Conservation (phyloP, 2,329 filamentous ascomycete genomes). For the Nigrospora sphaerica region DNA sequence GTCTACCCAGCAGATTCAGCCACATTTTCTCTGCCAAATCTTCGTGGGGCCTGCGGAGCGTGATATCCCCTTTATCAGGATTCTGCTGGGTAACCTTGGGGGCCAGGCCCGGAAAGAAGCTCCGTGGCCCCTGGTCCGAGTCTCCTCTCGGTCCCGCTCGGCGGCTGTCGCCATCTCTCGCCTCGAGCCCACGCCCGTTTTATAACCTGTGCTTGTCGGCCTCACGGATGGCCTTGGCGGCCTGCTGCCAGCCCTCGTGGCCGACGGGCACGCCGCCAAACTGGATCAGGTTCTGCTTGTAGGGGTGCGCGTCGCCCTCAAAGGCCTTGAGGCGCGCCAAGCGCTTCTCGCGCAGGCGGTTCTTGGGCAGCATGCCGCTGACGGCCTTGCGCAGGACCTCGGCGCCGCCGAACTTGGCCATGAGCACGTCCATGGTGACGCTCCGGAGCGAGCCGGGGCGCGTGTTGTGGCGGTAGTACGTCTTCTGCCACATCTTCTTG, state of each 20-base stretch:
- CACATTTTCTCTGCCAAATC: too few species aligned
- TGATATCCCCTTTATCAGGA: too few species aligned
- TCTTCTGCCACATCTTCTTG: slow-evolving; percentile 88
- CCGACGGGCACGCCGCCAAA: slow-evolving; percentile 57
- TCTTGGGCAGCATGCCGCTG: slow-evolving; percentile 96
- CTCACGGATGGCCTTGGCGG: slow-evolving; percentile 41
- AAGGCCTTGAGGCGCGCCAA: slow-evolving; percentile 90
- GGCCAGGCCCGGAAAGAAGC: too few species aligned
- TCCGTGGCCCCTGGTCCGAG: too few species aligned
- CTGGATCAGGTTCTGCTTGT: slow-evolving; percentile 77
- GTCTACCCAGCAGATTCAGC: too few species aligned
- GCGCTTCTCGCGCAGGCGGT: slow-evolving; percentile 79
- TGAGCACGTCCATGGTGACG: slow-evolving; percentile 92
- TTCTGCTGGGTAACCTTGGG: too few species aligned
- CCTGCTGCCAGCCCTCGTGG: slow-evolving; percentile 43
- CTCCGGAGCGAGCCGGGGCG: slow-evolving; percentile 78
- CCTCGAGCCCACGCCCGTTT: slow-evolving; percentile 2
- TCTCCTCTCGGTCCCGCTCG: too few species aligned
- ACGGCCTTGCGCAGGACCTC: slow-evolving; percentile 91
- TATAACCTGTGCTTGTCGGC: slow-evolving; percentile 44
- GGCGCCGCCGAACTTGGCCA: slow-evolving; percentile 86
- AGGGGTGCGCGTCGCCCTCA: slow-evolving; percentile 87
- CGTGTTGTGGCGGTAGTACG: slow-evolving; percentile 92
- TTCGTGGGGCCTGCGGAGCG: too few species aligned
- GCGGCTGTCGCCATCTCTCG: too few species aligned